Evolutionary conservation across 2,329 filamentous ascomycete species (phyloP).

Genomic region (Colletotrichum caudatum): DNA sequence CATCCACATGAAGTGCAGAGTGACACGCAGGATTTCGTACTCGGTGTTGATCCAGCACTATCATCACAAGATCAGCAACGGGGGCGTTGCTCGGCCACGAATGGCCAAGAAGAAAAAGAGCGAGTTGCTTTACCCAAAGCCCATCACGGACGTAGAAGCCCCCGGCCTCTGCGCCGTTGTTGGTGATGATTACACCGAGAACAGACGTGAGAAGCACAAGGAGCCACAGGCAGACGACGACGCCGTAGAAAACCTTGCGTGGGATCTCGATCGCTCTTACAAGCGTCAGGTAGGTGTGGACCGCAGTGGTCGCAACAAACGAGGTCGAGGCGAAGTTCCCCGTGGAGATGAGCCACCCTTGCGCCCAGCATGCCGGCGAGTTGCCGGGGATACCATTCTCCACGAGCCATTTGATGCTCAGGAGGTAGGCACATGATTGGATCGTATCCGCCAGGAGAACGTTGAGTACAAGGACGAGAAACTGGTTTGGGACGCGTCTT

Average conservation of each 20-base stretch:
- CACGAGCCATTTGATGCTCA: slow-evolving; percentile 65
- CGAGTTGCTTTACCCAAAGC: slow-evolving; percentile 61
- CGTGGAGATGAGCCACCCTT: slow-evolving; percentile 69
- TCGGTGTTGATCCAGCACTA: slow-evolving; percentile 72
- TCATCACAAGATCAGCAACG: neutral
- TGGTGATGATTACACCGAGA: slow-evolving; percentile 31
- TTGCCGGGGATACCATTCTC: slow-evolving; percentile 61
- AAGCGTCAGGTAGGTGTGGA: slow-evolving; percentile 68
- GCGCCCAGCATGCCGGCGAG: slow-evolving; percentile 62
- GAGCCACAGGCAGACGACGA: slow-evolving; percentile 60
- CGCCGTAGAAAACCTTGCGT: slow-evolving; percentile 56
- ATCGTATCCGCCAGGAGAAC: slow-evolving; percentile 69
- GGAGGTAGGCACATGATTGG: slow-evolving; percentile 66
- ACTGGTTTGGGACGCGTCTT: slow-evolving; percentile 60
- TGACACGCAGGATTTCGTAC: slow-evolving; percentile 65
- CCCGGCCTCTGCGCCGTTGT: slow-evolving; percentile 10
- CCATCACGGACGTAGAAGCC: slow-evolving; percentile 64
- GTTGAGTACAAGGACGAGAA: slow-evolving; percentile 70
- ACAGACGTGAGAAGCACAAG: slow-evolving; percentile 49
- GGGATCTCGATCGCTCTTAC: slow-evolving; percentile 62
- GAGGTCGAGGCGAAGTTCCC: slow-evolving; percentile 68
- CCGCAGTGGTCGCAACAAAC: slow-evolving; percentile 69
- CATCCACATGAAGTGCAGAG: slow-evolving; percentile 73
- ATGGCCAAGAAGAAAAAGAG: neutral
- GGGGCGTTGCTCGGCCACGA: neutral